Conservation (phyloP, 805 yeast genomes). For the Yarrowia alimentaria region DNA sequence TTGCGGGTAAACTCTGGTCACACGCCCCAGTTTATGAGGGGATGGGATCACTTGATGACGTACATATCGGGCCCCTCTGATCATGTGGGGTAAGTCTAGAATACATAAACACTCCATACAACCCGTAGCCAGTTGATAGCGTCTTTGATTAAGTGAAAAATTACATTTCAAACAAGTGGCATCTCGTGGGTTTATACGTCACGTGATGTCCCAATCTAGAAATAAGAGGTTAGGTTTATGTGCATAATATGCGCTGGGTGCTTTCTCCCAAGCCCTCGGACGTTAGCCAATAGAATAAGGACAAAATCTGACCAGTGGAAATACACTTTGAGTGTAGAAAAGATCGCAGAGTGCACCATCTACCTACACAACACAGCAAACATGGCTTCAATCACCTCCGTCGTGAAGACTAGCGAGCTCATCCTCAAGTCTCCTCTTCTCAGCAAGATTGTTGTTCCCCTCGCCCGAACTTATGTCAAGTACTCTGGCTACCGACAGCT, state of each 20-base stretch:
- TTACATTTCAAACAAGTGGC: neutral
- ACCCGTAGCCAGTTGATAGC: too few relatives aligned
- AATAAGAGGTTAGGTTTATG: neutral
- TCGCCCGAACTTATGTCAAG: slow-evolving; percentile 68
- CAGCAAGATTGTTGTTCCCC: slow-evolving; percentile 73
- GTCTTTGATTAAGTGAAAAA: neutral
- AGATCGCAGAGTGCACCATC: slow-evolving; percentile 26
- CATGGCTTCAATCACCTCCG: slow-evolving; percentile 43
- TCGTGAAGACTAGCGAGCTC: slow-evolving; percentile 55
- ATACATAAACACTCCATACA: too few relatives aligned
- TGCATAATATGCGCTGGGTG: neutral
- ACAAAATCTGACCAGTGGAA: slow-evolving; percentile 28
- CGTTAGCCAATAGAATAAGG: slow-evolving; percentile 26
- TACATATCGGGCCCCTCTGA: too few relatives aligned
- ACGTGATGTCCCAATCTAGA: slow-evolving; percentile 1
- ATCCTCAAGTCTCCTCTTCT: slow-evolving; percentile 78
- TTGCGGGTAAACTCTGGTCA: too few relatives aligned
- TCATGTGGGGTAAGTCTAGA: too few relatives aligned
- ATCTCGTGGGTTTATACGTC: neutral
- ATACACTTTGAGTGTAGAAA: slow-evolving; percentile 27
- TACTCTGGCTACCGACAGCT: slow-evolving; percentile 90
- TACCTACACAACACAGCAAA: slow-evolving; percentile 29
- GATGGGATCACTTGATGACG: too few relatives aligned
- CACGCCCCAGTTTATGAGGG: too few relatives aligned
- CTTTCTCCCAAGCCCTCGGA: slow-evolving; percentile 25